Conservation (phyloP, 1,284 basidiomycete species). For the Afroboletus lepidellus region DNA sequence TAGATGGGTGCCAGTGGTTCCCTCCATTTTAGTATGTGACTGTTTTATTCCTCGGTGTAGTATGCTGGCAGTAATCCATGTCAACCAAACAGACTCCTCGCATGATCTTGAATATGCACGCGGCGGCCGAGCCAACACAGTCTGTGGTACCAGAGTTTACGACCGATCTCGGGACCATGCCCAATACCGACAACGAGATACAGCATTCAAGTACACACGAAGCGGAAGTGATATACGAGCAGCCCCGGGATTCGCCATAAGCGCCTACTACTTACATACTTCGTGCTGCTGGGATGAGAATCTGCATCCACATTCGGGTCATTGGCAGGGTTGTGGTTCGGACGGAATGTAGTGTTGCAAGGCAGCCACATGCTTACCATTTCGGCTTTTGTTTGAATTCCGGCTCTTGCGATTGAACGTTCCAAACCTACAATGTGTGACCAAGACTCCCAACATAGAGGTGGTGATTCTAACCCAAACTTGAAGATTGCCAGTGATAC, state of each 20-base stretch:
- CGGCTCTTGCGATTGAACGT: background rate
- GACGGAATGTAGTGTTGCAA: background rate
- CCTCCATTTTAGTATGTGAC: conserved; percentile 21
- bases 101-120: conserved; percentile 24
- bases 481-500: background rate
- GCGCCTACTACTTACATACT: background rate
- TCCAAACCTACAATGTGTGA: background rate
- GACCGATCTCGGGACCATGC: background rate
- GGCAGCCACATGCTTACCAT: too few species aligned
- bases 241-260: background rate
- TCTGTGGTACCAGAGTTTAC: background rate
- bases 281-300: too few species aligned
- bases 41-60: background rate
- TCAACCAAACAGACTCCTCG: conserved; percentile 16
- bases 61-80: background rate
- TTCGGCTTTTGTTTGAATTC: too few species aligned
- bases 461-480: too few species aligned
- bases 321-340: too few species aligned
- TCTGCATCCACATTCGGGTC: too few species aligned
- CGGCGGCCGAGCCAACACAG: conserved; percentile 10
- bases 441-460: background rate
- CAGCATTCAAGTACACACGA: background rate
- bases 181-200: background rate
- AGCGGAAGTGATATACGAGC: background rate
- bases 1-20: conserved; percentile 18